Conservation (phyloP, 495 filamentous ascomycete genomes). For the Penicillium turbatum region DNA sequence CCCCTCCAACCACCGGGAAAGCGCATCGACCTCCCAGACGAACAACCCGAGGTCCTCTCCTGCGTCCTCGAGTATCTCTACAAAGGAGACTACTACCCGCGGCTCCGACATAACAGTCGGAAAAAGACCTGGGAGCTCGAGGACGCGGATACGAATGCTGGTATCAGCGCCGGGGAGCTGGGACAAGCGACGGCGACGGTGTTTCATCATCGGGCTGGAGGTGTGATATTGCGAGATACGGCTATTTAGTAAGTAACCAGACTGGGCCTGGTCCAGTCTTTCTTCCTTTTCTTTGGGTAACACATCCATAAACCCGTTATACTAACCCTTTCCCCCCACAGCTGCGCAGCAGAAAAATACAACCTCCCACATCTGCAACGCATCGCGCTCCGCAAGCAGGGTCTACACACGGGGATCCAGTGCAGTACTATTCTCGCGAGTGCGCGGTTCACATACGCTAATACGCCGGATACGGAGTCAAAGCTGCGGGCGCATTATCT, state of each 20-base stretch:
- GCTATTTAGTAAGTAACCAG: conserved; percentile 61
- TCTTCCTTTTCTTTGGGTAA: neutral
- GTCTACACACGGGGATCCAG: conserved; percentile 74
- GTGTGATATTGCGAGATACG: conserved; percentile 77
- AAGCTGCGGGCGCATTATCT: conserved; percentile 88
- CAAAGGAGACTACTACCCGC: conserved; percentile 88
- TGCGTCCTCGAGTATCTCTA: conserved; percentile 89
- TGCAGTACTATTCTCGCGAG: conserved; percentile 78
- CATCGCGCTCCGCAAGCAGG: conserved; percentile 80
- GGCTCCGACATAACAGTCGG: conserved; percentile 65
- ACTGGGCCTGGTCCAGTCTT: too few species aligned
- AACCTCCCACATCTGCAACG: conserved; percentile 76
- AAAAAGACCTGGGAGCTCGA: conserved; percentile 70
- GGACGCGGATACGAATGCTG: conserved; percentile 34
- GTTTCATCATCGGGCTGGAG: conserved; percentile 59
- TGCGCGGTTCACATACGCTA: conserved; percentile 80
- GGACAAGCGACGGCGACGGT: conserved; percentile 50
- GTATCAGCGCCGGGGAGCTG: conserved; percentile 15
- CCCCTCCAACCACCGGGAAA: conserved; percentile 42
- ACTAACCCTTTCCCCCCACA: neutral
- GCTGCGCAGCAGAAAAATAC: conserved; percentile 78
- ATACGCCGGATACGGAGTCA: conserved; percentile 85
- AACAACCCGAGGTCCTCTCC: conserved; percentile 86
- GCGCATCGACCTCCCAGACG: conserved; percentile 73
- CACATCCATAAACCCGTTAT: too few species aligned